phyloP scores from a whole-genome alignment of 805 yeast species.

The Kazachstania kunashirensis region DNA sequence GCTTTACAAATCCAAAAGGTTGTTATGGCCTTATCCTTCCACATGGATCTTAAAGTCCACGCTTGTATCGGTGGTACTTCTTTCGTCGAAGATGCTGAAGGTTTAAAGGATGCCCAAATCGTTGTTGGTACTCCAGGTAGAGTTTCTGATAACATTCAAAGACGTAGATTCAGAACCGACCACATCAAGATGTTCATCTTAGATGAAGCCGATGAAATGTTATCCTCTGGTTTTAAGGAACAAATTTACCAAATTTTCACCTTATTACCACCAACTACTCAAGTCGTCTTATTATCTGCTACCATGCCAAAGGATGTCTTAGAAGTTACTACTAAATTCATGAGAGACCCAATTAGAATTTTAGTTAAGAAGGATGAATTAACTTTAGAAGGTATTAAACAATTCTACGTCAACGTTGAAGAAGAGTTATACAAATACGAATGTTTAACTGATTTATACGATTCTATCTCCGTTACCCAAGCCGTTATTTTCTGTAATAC shows the following conservation, averaged over 20 bases:
- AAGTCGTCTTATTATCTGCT: constrained; percentile 91
- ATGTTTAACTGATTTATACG: constrained; percentile 88
- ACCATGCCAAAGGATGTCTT: constrained; percentile 87
- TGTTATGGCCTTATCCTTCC: constrained; percentile 78
- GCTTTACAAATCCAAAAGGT: constrained; percentile 95
- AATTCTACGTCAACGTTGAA: constrained; percentile 82
- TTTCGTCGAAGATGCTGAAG: constrained; percentile 77
- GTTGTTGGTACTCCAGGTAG: constrained; percentile 99
- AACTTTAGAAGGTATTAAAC: constrained; percentile 89
- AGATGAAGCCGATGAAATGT: constrained; percentile 98
- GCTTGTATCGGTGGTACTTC: constrained; percentile 98
- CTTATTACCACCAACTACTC: constrained; percentile 72
- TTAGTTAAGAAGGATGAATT: constrained; percentile 91
- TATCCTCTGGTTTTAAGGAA: constrained; percentile 79
- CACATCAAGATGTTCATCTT: constrained; percentile 86
- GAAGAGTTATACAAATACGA: constrained; percentile 92
- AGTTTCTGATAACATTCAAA: constrained; percentile 89
- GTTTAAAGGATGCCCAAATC: constrained; percentile 74
- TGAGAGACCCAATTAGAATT: constrained; percentile 87
- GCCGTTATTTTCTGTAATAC: constrained; percentile 98
- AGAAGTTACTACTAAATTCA: constrained; percentile 85
- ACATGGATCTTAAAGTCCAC: constrained; percentile 84
- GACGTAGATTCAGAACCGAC: constrained; percentile 73
- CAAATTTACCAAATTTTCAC: constrained; percentile 90
- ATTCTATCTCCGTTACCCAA: constrained; percentile 89